phyloP scores from a whole-genome alignment of 768 basidiomycete genomes.

The Termitomyces sp. region DNA sequence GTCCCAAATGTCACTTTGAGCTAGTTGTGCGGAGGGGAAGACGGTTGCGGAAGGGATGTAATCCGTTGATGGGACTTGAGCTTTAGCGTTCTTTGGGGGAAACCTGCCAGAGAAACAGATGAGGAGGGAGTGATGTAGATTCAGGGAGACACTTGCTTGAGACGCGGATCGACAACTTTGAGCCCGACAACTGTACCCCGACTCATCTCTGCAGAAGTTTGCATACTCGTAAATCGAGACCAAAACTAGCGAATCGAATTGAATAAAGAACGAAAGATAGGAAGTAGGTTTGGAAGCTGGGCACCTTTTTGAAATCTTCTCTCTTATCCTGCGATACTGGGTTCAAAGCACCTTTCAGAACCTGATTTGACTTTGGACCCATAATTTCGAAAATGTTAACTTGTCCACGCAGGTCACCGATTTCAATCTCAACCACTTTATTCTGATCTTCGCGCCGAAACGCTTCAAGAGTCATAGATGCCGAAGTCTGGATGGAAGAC shows the following conservation, averaged over 20 bases:
- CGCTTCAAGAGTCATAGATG: slow-evolving; percentile 42
- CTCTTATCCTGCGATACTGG: slow-evolving; percentile 43
- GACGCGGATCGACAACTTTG: slow-evolving; percentile 68
- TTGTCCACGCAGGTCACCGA: slow-evolving; percentile 65
- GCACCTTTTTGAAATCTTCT: slow-evolving; percentile 55
- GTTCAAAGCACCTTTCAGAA: slow-evolving; percentile 58
- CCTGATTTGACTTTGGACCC: slow-evolving; percentile 78
- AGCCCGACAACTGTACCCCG: slow-evolving; percentile 75
- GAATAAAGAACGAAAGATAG: not conserved
- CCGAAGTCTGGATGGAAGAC: slow-evolving; percentile 41
- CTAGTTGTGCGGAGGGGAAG: slow-evolving; percentile 53
- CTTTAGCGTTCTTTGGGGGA: slow-evolving; percentile 72
- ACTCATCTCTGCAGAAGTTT: slow-evolving; percentile 62
- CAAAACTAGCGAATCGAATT: slow-evolving; percentile 48
- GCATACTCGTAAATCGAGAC: slow-evolving; percentile 52
- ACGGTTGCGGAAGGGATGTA: slow-evolving; percentile 25
- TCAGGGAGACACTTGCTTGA: slow-evolving; percentile 50
- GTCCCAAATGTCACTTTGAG: slow-evolving; percentile 74
- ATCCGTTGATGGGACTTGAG: slow-evolving; percentile 21
- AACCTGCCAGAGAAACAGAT: slow-evolving; percentile 45
- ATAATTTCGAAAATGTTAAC: slow-evolving; percentile 85
- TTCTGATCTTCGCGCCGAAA: slow-evolving; percentile 16
- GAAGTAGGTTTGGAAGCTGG: not conserved
- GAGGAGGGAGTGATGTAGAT: not conserved
- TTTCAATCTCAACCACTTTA: slow-evolving; percentile 42